Conservation (phyloP, 805 yeast genomes). For the Metschnikowia gelsemii region DNA sequence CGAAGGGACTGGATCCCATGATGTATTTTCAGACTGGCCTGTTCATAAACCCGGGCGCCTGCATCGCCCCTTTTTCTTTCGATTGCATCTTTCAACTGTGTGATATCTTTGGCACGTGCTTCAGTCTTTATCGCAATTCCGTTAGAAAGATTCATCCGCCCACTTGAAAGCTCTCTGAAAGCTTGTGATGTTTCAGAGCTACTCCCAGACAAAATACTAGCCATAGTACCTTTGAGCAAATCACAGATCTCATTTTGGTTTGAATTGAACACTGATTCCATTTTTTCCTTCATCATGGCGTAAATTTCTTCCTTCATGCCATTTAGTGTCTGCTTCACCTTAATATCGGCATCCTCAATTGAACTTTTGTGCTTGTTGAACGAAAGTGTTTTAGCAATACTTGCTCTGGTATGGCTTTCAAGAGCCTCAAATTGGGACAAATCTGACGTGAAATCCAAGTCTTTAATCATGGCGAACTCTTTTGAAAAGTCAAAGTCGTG, state of each 20-base stretch:
- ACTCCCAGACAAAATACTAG: background rate
- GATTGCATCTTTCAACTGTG: background rate
- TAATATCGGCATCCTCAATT: background rate
- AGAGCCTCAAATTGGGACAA: conserved; percentile 1
- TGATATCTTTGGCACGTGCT: background rate
- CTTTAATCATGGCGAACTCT: conserved; percentile 1
- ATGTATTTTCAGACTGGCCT: background rate
- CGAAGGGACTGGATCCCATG: background rate
- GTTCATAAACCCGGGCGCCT: conserved; percentile 4
- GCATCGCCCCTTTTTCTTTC: conserved; percentile 2
- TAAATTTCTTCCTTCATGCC: background rate
- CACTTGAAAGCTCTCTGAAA: background rate
- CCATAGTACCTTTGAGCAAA: background rate
- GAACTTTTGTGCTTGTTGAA: background rate
- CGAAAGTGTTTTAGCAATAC: background rate
- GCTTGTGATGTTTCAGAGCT: background rate
- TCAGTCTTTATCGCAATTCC: conserved; percentile 3
- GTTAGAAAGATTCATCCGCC: conserved; percentile 1
- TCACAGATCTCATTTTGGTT: background rate
- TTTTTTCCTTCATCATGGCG: background rate
- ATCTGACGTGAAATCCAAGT: conserved; percentile 1
- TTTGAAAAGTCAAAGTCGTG: conserved; percentile 2
- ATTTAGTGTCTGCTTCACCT: background rate
- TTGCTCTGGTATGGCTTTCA: background rate
- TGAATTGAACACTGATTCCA: background rate